phyloP scores from a whole-genome alignment of 495 filamentous ascomycete genomes.

The Neurospora sp. region DNA sequence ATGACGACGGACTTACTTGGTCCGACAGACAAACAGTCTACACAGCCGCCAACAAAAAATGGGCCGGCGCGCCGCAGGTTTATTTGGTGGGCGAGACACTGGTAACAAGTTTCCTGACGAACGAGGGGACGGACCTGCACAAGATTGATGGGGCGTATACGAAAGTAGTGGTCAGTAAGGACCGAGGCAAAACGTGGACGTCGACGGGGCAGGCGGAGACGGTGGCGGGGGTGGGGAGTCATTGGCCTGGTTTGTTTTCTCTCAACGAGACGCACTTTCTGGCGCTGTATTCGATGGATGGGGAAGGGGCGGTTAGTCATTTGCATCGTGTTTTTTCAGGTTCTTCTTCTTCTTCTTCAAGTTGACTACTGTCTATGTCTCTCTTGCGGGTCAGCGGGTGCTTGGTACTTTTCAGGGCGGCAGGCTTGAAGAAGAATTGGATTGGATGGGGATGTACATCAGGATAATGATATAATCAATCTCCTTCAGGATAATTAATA shows the following conservation, averaged over 20 bases:
- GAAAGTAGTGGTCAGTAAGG: constrained; percentile 1
- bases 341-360: too few relatives aligned
- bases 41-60: constrained; percentile 29
- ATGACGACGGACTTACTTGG: constrained; percentile 8
- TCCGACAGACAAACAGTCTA: constrained; percentile 26
- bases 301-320: constrained; percentile 17
- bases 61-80: constrained; percentile 51
- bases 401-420: neutral
- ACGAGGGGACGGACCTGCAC: constrained; percentile 35
- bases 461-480: neutral
- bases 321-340: neutral
- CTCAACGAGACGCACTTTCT: constrained; percentile 24
- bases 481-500: neutral
- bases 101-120: constrained; percentile 51
- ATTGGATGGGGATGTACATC: neutral
- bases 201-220: constrained; percentile 7
- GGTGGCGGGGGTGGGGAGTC: constrained; percentile 21
- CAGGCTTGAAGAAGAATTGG: too few relatives aligned
- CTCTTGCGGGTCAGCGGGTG: too few relatives aligned
- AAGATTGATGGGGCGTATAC: constrained; percentile 16
- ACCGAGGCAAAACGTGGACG: constrained; percentile 3
- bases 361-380: neutral
- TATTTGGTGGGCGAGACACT: constrained; percentile 45
- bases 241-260: constrained; percentile 35
- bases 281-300: constrained; percentile 27